A percentile compares a stretch with the other conserved stretches of the same genome.
phyloP scores from a whole-genome alignment of 140 eudicot species.

The Artemisia princeps region DNA sequence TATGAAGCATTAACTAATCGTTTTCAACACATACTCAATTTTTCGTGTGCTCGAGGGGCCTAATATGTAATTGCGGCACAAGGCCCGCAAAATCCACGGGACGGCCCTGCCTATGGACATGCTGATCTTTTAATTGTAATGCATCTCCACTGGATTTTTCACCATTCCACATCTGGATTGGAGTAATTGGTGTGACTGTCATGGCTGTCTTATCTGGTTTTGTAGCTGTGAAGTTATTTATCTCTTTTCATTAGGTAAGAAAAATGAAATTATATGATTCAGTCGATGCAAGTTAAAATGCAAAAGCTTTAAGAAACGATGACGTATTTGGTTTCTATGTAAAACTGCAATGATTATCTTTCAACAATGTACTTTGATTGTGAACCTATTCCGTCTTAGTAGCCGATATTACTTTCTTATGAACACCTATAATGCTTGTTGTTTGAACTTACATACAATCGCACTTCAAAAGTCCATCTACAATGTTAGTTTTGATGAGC shows the following conservation, averaged over 20 bases:
- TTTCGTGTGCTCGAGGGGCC: too few species aligned
- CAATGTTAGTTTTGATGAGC: too few species aligned
- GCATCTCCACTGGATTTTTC: constrained; percentile 64
- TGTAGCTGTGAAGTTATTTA: constrained; percentile 95
- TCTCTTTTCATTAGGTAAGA: constrained; percentile 23
- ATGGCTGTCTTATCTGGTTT: constrained; percentile 98
- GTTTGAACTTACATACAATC: background rate
- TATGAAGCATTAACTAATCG: too few species aligned
- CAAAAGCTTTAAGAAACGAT: constrained; percentile 16
- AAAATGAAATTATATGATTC: too few species aligned
- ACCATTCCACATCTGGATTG: constrained; percentile 98
- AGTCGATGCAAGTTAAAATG: too few species aligned
- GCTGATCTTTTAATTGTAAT: constrained; percentile 16
- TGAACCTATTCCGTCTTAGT: background rate
- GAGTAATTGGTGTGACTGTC: constrained; percentile 93
- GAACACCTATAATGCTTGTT: background rate
- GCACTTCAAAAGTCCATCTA: background rate
- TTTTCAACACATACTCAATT: too few species aligned
- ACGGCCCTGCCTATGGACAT: background rate
- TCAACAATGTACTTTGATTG: background rate
- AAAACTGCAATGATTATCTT: background rate
- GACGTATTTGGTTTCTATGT: background rate
- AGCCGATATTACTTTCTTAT: too few species aligned
- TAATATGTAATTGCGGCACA: too few species aligned
- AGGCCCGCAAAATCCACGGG: too few species aligned